Base-by-base conservation (phyloP, 805 yeast species). In the Myxozyma udenii region DNA sequence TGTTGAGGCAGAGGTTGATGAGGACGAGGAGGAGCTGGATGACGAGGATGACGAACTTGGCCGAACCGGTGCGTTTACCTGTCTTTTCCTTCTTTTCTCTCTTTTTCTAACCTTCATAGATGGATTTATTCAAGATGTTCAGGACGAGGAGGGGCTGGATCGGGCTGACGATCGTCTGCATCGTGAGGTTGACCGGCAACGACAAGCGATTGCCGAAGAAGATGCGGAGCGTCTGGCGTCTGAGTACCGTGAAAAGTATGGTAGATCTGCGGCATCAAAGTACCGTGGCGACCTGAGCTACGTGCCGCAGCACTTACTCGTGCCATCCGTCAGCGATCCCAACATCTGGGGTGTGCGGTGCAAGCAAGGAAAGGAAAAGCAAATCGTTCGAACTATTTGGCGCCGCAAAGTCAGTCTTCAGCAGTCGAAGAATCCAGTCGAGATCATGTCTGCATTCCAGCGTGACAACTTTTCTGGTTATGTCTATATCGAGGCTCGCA, bases 1-100 rank as follows among this genome's bases (percentile, higher is more conserved):
- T 86, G 95, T 93, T 48, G 98, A 93, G 75, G 98, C 97, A 53
- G 98, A 91, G 69, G 98, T 93, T 51, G 95, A 91, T 68, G 98
- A 91, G 55, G 98, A 93, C 61, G 98, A 93, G 49, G 98, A 91
- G 60, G 95, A 85, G 39, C 81, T 83, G 26, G 91, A 88, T 57
- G 98, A 90, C 55, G 98, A 89, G 43, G 98, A 91, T 57, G 98
- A 95, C n/a, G 97, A 86, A 57, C 72, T 87, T 26, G 80, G 85
- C 41, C 80, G 88, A 63, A 95, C 85, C 66, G 91, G 88, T 51
- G 16, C 4, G 33, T 14, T 28, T 28, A 9, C 14, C 14, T 9
- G 36, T 7, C 18, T 32, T 5, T 4, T 12, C 19, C 25, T 25
- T 41, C 11, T 3, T 16, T 6, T 16, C 81, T 87, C 1, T 86